Evolutionary conservation across 192 early-diverging fungal species (phyloP), one percentile per base, ranked within the genome.

Genomic region (Entrophospora sp.): DNA sequence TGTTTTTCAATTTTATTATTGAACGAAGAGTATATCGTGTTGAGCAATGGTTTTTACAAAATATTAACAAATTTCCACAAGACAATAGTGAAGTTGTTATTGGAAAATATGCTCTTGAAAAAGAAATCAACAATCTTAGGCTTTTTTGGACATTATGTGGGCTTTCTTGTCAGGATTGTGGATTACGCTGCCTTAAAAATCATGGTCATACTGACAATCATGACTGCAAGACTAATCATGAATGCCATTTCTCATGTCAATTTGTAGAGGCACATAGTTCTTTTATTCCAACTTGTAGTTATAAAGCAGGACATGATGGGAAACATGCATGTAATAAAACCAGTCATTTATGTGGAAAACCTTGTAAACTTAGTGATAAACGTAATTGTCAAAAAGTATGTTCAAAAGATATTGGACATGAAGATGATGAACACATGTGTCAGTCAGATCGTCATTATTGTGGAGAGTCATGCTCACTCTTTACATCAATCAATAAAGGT

Each of bases 181-280:
- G 45, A 28, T 49, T 68, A 32, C 18, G 16, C 25, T 68, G 67
- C 20, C 9, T 68, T 5, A 61, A 68, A n/a, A 34, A 30, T 22
- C 27, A 22, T 13, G 16, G 30, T 67, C 65, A 67, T 13, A 0
- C 18, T n/a, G 52, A 52, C 18, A 13, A 31, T n/a, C 67, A 68
- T 68, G 38, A 68, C 25, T 68, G 67, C 40, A 45, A 62, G 16
- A 68, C 67, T 9, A 40, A 68, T 61, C 67, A 68, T 35, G 4
- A 37, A 28, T 68, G 67, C 34, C 58, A 68, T 38, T 46, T 25
- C 9, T 0, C 0, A 27, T 68, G 67, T 12, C 4, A 62, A 0
- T 61, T 68, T 61, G 3, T 2, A 14, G 52, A 68, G 22, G 67
- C 55, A 0, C 67, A 68, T 22, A 18, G 20, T 46, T 10, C 12